phyloP scores from a whole-genome alignment of 495 filamentous ascomycete species.

The Lasiosphaeria miniovina region DNA sequence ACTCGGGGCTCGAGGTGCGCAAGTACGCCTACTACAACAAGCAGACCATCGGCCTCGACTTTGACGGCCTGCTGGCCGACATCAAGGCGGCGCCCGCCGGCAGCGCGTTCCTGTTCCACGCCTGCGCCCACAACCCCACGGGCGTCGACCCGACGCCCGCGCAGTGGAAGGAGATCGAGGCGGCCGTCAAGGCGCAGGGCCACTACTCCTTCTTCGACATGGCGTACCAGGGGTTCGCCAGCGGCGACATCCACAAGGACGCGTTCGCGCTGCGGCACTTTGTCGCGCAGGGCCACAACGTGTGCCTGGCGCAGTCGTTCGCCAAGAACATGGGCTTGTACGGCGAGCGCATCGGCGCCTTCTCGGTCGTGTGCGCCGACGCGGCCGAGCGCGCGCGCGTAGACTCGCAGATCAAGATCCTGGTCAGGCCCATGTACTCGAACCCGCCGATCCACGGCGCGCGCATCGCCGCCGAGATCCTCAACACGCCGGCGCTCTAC shows the following conservation, averaged over 20 bases:
- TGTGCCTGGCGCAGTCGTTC: constrained; percentile 89
- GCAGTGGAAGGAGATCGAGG: constrained; percentile 91
- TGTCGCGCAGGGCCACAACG: constrained; percentile 84
- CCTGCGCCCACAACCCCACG: constrained; percentile 98
- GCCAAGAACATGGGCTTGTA: constrained; percentile 99
- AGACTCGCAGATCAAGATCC: constrained; percentile 97
- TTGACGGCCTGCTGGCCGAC: constrained; percentile 88
- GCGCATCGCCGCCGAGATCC: constrained; percentile 86
- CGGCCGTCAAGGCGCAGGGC: constrained; percentile 80
- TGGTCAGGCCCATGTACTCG: constrained; percentile 95
- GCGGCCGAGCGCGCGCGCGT: constrained; percentile 92
- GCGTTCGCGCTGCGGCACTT: constrained; percentile 92
- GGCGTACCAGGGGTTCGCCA: constrained; percentile 99
- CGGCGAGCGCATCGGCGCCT: constrained; percentile 95
- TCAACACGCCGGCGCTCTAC: constrained; percentile 83
- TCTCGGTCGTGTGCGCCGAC: constrained; percentile 82
- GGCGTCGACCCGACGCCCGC: constrained; percentile 90
- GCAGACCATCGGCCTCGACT: constrained; percentile 96
- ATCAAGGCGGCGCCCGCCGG: constrained; percentile 84
- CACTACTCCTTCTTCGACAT: constrained; percentile 99
- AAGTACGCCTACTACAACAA: constrained; percentile 99
- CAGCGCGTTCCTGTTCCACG: constrained; percentile 89
- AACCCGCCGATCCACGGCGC: constrained; percentile 97
- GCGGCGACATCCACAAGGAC: constrained; percentile 85
- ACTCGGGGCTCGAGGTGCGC: constrained; percentile 83